Base-by-base conservation (phyloP, 768 basidiomycete species). In the Hypholoma fasciculare region DNA sequence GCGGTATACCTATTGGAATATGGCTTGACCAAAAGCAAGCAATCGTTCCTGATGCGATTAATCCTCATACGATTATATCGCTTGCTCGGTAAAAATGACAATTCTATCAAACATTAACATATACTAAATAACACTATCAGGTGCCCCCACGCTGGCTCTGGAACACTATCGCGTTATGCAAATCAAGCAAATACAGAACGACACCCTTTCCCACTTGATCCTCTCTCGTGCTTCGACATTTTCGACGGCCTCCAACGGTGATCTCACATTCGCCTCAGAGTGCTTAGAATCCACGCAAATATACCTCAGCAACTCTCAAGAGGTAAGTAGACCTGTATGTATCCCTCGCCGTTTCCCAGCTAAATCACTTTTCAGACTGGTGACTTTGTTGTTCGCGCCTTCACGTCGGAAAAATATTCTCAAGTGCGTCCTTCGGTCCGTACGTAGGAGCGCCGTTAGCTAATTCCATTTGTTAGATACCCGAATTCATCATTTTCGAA, bases 131-230 rank as follows among this genome's bases (percentile, higher is more conserved):
- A 58, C n/a, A 36, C 52, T 39, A 26, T 12, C 63, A 94, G 93
- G 90, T 57, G 88, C 90, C 14, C 80, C 92, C 0, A 82, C 85
- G 4, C 72, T 85, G 42, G 87, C 91, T 3, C 62, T 94, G 61
- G 87, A 92, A 54, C 92, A 95, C 66, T 96, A 93, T 68, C 85
- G 86, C 27, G 74, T 77, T 20, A 79, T 96, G 76, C 85, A 87
- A 59, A 77, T 92, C 60, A 94, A 94, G 69, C 89, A 92, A 65
- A 82, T 96, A 20, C 94, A 96, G 69, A 83, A 89, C 57, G 95
- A 97, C 66, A 96, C 95, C 0, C 77, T 97, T 7, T 92, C 92
- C 1, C 92, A 96, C 68, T 82, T 92, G 54, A 72, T 94, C 52
- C 81, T 94, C 42, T 85, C 90, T 17, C 83, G 94, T 19, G 83